Evolutionary conservation across 2,329 filamentous ascomycete species (phyloP), one percentile per base, ranked within the genome.

Genomic region (Aspergillus sclerotialis): DNA sequence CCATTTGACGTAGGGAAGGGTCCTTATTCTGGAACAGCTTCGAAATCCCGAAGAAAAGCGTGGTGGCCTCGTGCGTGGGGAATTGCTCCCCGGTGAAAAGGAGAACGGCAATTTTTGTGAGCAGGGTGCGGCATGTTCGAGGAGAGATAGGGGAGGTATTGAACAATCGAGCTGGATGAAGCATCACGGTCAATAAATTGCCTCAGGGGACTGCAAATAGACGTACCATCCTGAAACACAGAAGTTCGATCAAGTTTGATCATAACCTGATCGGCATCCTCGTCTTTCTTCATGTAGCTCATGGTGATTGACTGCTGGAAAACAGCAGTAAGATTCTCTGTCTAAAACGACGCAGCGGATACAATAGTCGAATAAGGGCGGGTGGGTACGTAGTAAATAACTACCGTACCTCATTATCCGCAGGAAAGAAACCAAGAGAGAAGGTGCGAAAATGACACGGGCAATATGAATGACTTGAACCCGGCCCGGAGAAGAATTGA

Each of bases 1-100:
- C 90, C 89, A 96, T 95, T 73, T 98, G 92, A 56, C 92, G 87
- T 60, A 98, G 75, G 53, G 87, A 90, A 55, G 89, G 84, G 82
- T 98, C 92, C 68, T 95, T 96, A 69, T 96, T 96, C 73, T 96
- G 90, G 76, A 98, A 98, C 41, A 96, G 78, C 75, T 96, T 96
- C 43, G 90, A 96, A 65, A 94, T 96, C 52, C 90, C 89, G 63
- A 96, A 96, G 78, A 98, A 98, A 47, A 98, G 83, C 30, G 87
- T 90, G 19, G 92, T 96, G 50, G 92, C 92, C 77, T 98, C 92
- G 60, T 94, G 93, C 40, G 84, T 90, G 29, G 90, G 89, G 72
- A 96, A 98, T 60, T 82, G 88, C 70, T 98, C 92, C 52, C 92
- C 92, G 13, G 88, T 96, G 67, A 95, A 95, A 52, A 98, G 76